Evolutionary conservation across 192 early-diverging fungal genomes (phyloP).

Genomic region (Spinellus fusiger): DNA sequence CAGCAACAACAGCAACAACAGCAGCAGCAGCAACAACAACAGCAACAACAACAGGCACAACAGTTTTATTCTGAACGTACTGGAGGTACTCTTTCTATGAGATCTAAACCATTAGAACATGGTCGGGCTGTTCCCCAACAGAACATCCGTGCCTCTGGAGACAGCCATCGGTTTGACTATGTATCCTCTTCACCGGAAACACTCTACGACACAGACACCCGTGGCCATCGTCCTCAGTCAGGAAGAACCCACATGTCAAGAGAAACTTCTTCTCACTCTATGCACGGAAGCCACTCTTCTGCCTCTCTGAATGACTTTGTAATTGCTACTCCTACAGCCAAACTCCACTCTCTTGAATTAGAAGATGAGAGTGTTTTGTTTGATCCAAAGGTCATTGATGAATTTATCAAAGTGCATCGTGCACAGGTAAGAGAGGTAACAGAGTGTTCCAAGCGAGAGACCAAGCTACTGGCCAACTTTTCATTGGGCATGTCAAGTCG

Average conservation of each 20-base stretch:
- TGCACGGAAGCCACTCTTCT: neutral
- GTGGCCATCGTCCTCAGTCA: neutral
- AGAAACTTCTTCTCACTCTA: neutral
- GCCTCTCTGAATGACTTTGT: neutral
- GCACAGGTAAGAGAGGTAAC: slow-evolving; percentile 54
- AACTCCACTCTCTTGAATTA: neutral
- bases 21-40: neutral
- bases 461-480: slow-evolving; percentile 56
- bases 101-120: neutral
- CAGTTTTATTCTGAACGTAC: too few relatives aligned
- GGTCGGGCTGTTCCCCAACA: neutral
- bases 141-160: neutral
- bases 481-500: slow-evolving; percentile 52
- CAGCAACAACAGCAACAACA: slow-evolving; percentile 2
- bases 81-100: neutral
- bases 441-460: slow-evolving; percentile 61
- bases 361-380: slow-evolving; percentile 11
- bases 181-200: neutral
- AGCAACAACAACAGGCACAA: neutral
- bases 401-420: slow-evolving; percentile 60
- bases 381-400: slow-evolving; percentile 44
- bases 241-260: neutral
- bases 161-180: neutral
- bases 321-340: neutral
- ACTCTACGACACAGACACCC: neutral